phyloP scores from a whole-genome alignment of 352 stramenopile species.

The Thalassiosira livingstoniorum region DNA sequence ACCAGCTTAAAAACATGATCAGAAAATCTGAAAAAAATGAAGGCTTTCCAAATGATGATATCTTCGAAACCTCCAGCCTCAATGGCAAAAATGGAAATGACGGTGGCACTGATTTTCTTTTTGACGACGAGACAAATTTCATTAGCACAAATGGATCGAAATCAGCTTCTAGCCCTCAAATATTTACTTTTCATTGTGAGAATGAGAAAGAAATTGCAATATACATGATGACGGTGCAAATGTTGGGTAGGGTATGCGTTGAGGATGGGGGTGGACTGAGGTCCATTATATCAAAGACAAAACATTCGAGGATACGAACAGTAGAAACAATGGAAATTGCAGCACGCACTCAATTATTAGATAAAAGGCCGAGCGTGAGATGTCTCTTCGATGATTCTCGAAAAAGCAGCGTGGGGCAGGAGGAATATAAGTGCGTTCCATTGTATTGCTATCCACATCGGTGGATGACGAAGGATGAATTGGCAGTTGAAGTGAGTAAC shows the following conservation, averaged over 20 bases:
- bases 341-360: background rate
- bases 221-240: background rate
- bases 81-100: background rate
- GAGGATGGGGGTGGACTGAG: background rate
- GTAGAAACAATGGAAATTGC: background rate
- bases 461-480: background rate
- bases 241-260: background rate
- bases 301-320: background rate
- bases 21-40: background rate
- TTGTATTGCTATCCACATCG: background rate
- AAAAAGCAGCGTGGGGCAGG: background rate
- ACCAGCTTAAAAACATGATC: background rate
- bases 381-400: background rate
- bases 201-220: background rate
- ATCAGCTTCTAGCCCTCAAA: background rate
- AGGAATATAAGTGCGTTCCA: background rate
- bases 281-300: background rate
- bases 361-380: background rate
- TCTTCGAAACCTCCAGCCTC: background rate
- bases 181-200: slow-evolving; percentile 2
- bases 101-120: background rate
- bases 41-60: background rate
- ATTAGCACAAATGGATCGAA: background rate
- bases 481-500: background rate
- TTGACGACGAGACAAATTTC: background rate